Base-by-base conservation (phyloP, 202 grass and related monocot genomes). In the Saccharum hybrid region DNA sequence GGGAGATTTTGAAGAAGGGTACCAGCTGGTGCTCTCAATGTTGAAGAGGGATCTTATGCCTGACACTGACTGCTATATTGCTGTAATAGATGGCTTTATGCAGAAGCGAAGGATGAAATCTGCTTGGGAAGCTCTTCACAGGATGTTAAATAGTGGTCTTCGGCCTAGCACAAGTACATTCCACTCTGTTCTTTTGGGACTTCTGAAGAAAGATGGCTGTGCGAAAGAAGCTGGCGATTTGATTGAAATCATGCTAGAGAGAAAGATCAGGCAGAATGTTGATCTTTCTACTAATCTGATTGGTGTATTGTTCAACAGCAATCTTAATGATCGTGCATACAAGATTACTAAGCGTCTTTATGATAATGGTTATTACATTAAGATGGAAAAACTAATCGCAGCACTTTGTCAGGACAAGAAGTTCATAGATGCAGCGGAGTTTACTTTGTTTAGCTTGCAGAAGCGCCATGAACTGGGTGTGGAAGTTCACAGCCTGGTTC, bases 141-240 rank as follows among this genome's bases (percentile, higher is more conserved):
- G 90, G 71, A 97, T 94, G 92, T 75, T 97, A 71, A 90, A 94
- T 61, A 90, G 80, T 51, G 87, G 88, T 26, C 92, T 94, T 80
- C 84, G 85, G 56, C 92, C 95, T 74, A 90, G 92, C 83, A 91
- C 95, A 34, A 79, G 82, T 86, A 89, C 62, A 4, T 94, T 93
- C 81, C 88, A 97, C 87, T 93, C 72, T 0, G 94, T 90, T 68
- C 86, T 97, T 7, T 82, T 84, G 56, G 95, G 86, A 11, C 85
- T 97, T 82, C 30, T 93, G 62, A 91, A 97, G 37, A 91, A 94
- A 63, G 81, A 85, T 51, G 75, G 85, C 0, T 91, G 81, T 39
- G 81, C 90, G 15, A 82, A 94, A 75, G 90, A 97, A 85, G 92
- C 90, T 77, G 81, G 86, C 28, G 85, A 94, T 80, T 83, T 94